Conservation (phyloP, 2,329 filamentous ascomycete species). For the Alternaria gaisen region DNA sequence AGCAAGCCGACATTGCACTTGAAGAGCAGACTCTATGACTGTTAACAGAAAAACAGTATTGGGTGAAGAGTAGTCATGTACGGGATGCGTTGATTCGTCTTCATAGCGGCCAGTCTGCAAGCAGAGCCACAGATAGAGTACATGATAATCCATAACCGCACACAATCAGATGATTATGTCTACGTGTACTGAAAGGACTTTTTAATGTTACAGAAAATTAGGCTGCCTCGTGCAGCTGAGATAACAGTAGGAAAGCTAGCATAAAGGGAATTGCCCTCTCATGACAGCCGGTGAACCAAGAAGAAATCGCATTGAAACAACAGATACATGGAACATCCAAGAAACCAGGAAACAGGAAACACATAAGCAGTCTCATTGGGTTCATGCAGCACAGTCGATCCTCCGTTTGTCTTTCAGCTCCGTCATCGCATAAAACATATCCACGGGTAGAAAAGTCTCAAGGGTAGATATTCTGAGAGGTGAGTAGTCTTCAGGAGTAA, state of each 20-base stretch:
- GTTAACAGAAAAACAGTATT: not conserved
- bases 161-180: conserved; percentile 7
- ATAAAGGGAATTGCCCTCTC: conserved; percentile 4
- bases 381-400: conserved; percentile 13
- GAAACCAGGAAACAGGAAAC: conserved; percentile 5
- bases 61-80: not conserved
- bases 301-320: not conserved
- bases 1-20: not conserved
- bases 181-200: conserved; percentile 3
- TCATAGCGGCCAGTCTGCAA: not conserved
- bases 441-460: conserved; percentile 3
- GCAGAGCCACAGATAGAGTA: conserved; percentile 8
- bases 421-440: conserved; percentile 16
- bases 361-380: conserved; percentile 14
- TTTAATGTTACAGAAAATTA: conserved; percentile 8
- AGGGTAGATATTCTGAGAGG: conserved; percentile 3
- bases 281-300: conserved; percentile 1
- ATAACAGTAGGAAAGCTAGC: not conserved
- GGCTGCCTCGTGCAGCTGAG: conserved; percentile 2
- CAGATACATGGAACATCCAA: conserved; percentile 10
- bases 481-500: not conserved
- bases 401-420: conserved; percentile 11
- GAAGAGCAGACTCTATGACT: not conserved
- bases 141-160: conserved; percentile 8
- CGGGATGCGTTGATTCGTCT: not conserved